These are phyloP conservation scores for Pyrus betulifolia DNA, from an alignment of 306 rosid species.

Conservation along the genomic window DNA sequence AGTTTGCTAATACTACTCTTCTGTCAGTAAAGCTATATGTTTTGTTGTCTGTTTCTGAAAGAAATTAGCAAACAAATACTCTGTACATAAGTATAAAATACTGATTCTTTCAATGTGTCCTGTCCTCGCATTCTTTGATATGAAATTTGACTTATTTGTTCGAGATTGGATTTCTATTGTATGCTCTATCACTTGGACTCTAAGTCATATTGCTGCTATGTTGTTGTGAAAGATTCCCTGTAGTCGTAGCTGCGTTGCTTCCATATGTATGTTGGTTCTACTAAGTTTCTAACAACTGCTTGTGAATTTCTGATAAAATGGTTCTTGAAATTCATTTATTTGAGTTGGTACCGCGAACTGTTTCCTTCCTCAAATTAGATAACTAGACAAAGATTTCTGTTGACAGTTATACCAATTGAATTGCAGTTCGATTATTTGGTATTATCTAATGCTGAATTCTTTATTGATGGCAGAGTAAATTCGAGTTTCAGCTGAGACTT, in stretches of 20 bases:
- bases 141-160: too few species aligned
- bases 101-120: too few species aligned
- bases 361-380: too few species aligned
- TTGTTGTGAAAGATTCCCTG: too few species aligned
- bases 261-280: slow-evolving; percentile 9
- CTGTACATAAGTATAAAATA: too few species aligned
- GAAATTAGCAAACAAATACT: too few species aligned
- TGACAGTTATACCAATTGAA: background rate
- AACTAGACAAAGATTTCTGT: too few species aligned
- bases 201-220: background rate
- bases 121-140: too few species aligned
- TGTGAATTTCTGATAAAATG: background rate
- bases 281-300: background rate
- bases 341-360: too few species aligned
- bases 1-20: background rate
- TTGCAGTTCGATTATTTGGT: background rate
- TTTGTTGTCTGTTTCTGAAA: too few species aligned
- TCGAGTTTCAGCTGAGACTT: slow-evolving; percentile 91
- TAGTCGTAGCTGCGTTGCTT: too few species aligned
- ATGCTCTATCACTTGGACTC: background rate
- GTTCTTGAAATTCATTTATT: background rate
- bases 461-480: slow-evolving; percentile 61
- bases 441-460: slow-evolving; percentile 23
- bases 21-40: background rate
- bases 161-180: background rate